These are phyloP conservation scores for Casuarina glauca DNA, from an alignment of 306 rosid species.

Conservation along the genomic window DNA sequence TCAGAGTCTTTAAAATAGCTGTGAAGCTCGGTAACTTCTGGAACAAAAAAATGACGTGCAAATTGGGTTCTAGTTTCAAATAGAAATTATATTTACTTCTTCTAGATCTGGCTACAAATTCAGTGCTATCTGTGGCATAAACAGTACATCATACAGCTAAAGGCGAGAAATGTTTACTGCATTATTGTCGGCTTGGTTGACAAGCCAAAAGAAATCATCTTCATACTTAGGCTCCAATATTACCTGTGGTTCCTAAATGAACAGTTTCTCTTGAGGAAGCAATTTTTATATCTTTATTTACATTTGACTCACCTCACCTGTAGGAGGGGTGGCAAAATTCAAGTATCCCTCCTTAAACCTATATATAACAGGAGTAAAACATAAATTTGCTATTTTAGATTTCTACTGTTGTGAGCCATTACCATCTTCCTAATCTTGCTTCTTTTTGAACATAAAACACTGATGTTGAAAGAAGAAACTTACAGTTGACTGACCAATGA, in stretches of 20 bases:
- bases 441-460: not conserved
- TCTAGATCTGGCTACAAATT: not conserved
- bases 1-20: not conserved
- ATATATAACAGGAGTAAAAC: not conserved
- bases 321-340: not conserved
- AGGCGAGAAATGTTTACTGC: not conserved
- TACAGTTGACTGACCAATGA: not conserved
- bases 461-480: not conserved
- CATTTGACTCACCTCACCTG: not conserved
- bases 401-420: not conserved
- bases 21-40: not conserved
- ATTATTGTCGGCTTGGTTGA: not conserved
- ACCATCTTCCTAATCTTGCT: no score
- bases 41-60: not conserved
- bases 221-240: not conserved
- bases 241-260: not conserved
- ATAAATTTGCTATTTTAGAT: not conserved
- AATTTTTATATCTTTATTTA: not conserved
- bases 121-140: not conserved
- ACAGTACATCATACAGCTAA: not conserved
- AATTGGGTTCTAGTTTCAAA: not conserved
- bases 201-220: not conserved
- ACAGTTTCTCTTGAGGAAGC: slow-evolving; percentile 3
- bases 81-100: not conserved
- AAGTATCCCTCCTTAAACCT: not conserved